Percentiles rank a stretch among this genome's conserved stretches.
Conservation (phyloP, 192 early-diverging fungal genomes). For the Umbelopsis ramanniana region DNA sequence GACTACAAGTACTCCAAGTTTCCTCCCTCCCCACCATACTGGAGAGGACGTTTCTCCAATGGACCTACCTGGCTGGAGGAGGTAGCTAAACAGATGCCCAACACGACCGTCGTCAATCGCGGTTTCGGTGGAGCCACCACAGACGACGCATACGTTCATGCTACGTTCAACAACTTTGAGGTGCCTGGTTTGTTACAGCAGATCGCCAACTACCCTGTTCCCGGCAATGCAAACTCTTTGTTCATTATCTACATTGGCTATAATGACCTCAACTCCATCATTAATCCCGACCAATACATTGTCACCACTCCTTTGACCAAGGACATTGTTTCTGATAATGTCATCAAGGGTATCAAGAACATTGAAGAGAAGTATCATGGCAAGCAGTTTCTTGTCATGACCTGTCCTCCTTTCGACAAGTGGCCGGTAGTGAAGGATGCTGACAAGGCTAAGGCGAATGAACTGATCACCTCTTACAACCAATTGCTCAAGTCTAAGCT, state of each 20-base stretch:
- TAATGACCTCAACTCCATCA: slow-evolving; percentile 8
- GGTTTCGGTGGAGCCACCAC: slow-evolving; percentile 22
- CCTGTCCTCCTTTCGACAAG: slow-evolving; percentile 6
- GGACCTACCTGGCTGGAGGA: not conserved
- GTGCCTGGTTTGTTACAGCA: not conserved
- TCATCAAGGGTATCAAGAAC: not conserved
- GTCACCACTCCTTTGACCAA: not conserved
- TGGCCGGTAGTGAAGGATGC: not conserved
- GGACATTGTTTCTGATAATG: not conserved
- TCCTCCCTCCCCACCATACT: slow-evolving; percentile 2
- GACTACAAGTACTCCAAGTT: slow-evolving; percentile 14
- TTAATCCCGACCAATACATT: not conserved
- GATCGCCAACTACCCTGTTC: not conserved
- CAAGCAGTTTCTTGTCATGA: slow-evolving; percentile 12
- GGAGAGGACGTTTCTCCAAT: not conserved
- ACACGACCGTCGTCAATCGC: slow-evolving; percentile 3
- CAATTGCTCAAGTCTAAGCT: slow-evolving; percentile 2
- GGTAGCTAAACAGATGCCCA: not conserved
- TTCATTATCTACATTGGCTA: slow-evolving; percentile 7
- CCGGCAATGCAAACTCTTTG: not conserved
- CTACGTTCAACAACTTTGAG: slow-evolving; percentile 9
- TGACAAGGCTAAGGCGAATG: not conserved
- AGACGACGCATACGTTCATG: not conserved
- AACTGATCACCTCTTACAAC: slow-evolving; percentile 9
- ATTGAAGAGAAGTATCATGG: not conserved